Evolutionary conservation across 1,284 basidiomycete species (phyloP), one percentile per base, ranked within the genome.

Genomic region (Austropuccinia psidii): DNA sequence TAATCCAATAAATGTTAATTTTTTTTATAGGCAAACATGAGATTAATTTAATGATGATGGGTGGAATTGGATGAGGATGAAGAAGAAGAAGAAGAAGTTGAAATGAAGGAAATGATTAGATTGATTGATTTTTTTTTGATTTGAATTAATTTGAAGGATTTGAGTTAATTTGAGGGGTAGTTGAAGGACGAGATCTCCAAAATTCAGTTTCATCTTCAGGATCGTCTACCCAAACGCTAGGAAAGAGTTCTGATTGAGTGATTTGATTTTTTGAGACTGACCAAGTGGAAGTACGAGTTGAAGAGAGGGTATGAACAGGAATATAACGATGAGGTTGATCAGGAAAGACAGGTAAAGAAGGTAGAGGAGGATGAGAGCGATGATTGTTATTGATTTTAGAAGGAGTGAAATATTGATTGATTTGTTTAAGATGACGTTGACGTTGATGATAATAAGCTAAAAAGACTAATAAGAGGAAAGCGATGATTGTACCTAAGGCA

Each of bases 111-210:
- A n/a, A n/a, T n/a, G n/a, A n/a, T n/a, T n/a, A n/a, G n/a, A n/a
- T n/a, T n/a, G n/a, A n/a, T n/a, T n/a, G n/a, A n/a, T n/a, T n/a
- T n/a, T n/a, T n/a, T n/a, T n/a, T n/a, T n/a, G n/a, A n/a, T n/a
- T n/a, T n/a, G n/a, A n/a, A n/a, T n/a, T n/a, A n/a, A n/a, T n/a
- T n/a, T n/a, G n/a, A n/a, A n/a, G n/a, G n/a, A n/a, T n/a, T n/a
- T n/a, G n/a, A n/a, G n/a, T n/a, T n/a, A n/a, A n/a, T n/a, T n/a
- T n/a, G n/a, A n/a, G n/a, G n/a, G n/a, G n/a, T n/a, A n/a, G n/a
- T n/a, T n/a, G n/a, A n/a, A n/a, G n/a, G n/a, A n/a, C 55, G 55
- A 19, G 55, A 39, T 37, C 55, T 58, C 55, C 55, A 58, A n/a
- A 58, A 58, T 39, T 58, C 55, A 35, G 55, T 4, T 37, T 58